phyloP scores from a whole-genome alignment of 495 filamentous ascomycete genomes.

The Aspergillus sclerotioniger region DNA sequence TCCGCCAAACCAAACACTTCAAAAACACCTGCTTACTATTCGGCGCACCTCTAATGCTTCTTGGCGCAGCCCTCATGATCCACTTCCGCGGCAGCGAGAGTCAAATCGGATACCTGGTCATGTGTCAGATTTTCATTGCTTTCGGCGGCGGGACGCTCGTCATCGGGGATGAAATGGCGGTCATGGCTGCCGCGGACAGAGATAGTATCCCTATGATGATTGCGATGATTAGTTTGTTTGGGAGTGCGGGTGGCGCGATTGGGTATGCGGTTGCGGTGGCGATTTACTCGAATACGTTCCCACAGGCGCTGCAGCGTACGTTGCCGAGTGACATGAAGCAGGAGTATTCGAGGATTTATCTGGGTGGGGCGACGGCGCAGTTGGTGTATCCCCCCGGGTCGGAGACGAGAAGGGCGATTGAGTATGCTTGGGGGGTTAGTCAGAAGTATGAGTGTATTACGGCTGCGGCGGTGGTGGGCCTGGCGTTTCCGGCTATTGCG shows the following conservation, averaged over 20 bases:
- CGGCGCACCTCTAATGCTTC: constrained; percentile 61
- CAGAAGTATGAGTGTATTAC: too few species aligned
- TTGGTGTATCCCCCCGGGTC: too few species aligned
- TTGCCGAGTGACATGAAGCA: too few species aligned
- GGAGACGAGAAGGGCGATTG: too few species aligned
- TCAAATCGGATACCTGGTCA: constrained; percentile 67
- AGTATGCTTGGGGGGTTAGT: too few species aligned
- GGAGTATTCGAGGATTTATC: too few species aligned
- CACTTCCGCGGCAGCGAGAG: constrained; percentile 58
- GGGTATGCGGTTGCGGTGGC: constrained; percentile 57
- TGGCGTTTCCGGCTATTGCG: too few species aligned
- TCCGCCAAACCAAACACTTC: constrained; percentile 58
- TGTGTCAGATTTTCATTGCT: constrained; percentile 74
- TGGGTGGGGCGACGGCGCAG: too few species aligned
- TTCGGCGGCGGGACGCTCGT: constrained; percentile 60
- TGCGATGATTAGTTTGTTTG: constrained; percentile 60
- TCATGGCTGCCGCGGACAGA: constrained; percentile 59
- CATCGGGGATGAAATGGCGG: constrained; percentile 65
- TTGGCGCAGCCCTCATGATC: constrained; percentile 60
- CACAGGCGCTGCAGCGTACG: constrained; percentile 41
- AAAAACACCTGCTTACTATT: constrained; percentile 58
- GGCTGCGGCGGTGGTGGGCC: too few species aligned
- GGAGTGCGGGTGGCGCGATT: constrained; percentile 60
- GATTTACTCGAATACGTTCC: constrained; percentile 64
- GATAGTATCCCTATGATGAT: constrained; percentile 61